These are phyloP conservation scores for Panicum virgatum DNA, from an alignment of 202 grass and related monocot genomes.

Conservation along the genomic window DNA sequence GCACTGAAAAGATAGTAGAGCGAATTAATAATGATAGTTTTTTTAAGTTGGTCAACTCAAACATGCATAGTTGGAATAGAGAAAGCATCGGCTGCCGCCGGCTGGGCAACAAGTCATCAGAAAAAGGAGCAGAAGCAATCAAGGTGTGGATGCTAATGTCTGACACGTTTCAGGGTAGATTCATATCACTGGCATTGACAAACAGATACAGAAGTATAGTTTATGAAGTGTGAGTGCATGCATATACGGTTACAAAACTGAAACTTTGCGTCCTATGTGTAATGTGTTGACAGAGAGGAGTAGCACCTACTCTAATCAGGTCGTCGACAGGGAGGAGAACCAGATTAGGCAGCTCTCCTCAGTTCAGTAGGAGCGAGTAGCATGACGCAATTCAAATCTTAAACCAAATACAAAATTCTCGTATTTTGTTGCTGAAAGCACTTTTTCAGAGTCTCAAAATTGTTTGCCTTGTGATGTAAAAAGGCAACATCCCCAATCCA, in stretches of 20 bases:
- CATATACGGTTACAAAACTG: background rate
- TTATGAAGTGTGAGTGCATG: background rate
- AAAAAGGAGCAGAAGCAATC: background rate
- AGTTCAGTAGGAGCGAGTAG: background rate
- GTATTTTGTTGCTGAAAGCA: too few species aligned
- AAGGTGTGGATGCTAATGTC: background rate
- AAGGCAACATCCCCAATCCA: too few species aligned
- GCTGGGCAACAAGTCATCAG: background rate
- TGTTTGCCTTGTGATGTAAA: too few species aligned
- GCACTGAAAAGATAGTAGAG: slow-evolving; percentile 46
- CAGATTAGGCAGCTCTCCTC: background rate
- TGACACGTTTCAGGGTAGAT: background rate
- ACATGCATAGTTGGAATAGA: background rate
- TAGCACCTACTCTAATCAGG: background rate
- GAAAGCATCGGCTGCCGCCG: background rate
- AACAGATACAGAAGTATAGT: background rate
- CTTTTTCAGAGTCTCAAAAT: too few species aligned
- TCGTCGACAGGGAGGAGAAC: background rate
- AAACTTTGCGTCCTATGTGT: background rate
- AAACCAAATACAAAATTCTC: background rate
- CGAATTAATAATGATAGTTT: background rate
- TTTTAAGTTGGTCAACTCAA: background rate
- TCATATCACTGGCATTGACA: background rate
- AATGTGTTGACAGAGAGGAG: background rate
- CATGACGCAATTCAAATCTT: slow-evolving; percentile 10